Base-by-base conservation (phyloP, 1,139 yeast genomes). In the Entelexis sorbosivorans region DNA sequence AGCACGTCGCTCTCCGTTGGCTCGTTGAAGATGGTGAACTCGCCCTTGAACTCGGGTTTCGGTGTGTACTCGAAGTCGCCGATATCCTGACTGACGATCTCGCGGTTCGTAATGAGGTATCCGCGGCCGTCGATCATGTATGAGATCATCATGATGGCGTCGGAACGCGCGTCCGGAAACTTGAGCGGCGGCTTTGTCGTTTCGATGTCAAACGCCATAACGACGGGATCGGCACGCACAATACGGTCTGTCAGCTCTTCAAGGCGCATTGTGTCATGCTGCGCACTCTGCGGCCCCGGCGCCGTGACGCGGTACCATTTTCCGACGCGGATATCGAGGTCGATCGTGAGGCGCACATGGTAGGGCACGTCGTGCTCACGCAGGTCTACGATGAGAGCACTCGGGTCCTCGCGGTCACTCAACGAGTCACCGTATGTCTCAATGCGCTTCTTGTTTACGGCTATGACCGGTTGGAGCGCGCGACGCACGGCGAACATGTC, bases 41-140 rank as follows among this genome's bases (percentile, higher is more conserved):
- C 61, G 16, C 99, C 99, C 1, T 89, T 94, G 64, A 82, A 91
- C 66, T 93, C 99, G 1, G 96, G 95, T 62, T 81, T 87, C 0
- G 99, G 99, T 0, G 98, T 89, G 64, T 93, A 93, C 66, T 93
- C 98, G 61, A 93, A 93, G 67, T 93, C 97, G 48, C 85, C 95
- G 54, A 93, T 93, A 65, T 93, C 97, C 64, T 87, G 85, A 2
- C 95, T 81, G 36, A 93, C 89, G 59, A 93, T 87, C 60, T 89
- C 96, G 62, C 99, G 72, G 64, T 93, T 93, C 11, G 97, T 93
- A 57, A 93, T 93, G 36, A 93, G 71, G 63, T 71, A 93, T 42
- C 99, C 99, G 60, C 87, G 95, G 7, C 98, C 98, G 64, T 93
- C 98, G 55, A 93, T 88, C 98, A 93, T 93, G 67, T 93, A 93